Conservation (phyloP, 768 basidiomycete genomes). For the Suillus clintonianus region DNA sequence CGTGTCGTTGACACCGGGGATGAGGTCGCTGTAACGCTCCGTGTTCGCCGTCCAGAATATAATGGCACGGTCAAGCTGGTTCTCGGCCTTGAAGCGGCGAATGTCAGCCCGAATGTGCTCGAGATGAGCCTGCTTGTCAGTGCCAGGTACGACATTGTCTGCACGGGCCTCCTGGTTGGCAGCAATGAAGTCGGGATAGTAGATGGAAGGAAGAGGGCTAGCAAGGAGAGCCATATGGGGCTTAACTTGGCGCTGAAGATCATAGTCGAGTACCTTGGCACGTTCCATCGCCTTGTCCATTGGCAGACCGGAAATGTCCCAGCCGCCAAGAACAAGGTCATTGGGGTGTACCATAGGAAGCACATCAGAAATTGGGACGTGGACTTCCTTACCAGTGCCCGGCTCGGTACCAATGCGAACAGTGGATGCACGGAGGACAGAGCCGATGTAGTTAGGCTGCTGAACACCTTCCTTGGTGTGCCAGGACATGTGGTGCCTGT, state of each 20-base stretch:
- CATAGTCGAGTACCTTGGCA: conserved; percentile 92
- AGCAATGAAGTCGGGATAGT: conserved; percentile 97
- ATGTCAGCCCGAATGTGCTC: conserved; percentile 93
- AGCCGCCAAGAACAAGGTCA: conserved; percentile 95
- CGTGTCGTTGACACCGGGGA: conserved; percentile 94
- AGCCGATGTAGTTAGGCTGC: conserved; percentile 97
- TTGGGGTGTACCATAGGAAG: conserved; percentile 98
- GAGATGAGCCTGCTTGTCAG: conserved; percentile 87
- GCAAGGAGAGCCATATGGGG: conserved; percentile 82
- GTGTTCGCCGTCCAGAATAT: conserved; percentile 99
- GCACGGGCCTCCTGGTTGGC: conserved; percentile 97
- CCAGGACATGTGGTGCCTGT: conserved; percentile 93
- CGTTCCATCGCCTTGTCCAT: conserved; percentile 95
- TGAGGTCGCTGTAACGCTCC: conserved; percentile 94
- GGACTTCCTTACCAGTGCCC: conserved; percentile 80
- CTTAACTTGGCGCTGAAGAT: conserved; percentile 93
- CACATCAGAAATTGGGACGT: conserved; percentile 90
- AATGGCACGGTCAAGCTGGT: conserved; percentile 83
- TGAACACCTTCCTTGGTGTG: conserved; percentile 89
- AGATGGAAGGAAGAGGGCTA: conserved; percentile 89
- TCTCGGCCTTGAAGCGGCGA: conserved; percentile 83
- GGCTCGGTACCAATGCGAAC: conserved; percentile 87
- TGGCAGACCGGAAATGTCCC: conserved; percentile 89
- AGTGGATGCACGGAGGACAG: conserved; percentile 93
- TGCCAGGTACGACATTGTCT: conserved; percentile 87